Evolutionary conservation across 108 stramenopile species (phyloP).

Genomic region (Aurantiochytrium sp.): DNA sequence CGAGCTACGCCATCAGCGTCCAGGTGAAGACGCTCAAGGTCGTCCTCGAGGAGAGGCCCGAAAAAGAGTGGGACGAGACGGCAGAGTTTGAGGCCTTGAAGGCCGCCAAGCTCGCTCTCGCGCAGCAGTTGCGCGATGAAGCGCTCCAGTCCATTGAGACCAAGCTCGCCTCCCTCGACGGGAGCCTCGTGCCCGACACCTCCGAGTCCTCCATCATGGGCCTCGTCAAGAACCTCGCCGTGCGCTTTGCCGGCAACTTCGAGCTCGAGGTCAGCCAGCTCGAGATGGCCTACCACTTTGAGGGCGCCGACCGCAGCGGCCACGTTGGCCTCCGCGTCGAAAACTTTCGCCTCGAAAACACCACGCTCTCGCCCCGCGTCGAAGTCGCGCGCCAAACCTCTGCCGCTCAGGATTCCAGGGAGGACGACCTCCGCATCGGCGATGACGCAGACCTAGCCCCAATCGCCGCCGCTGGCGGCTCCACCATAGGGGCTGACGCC

Average conservation of each 20-base stretch:
- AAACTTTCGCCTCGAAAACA: not conserved
- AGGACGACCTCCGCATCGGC: not conserved
- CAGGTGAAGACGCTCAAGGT: not conserved
- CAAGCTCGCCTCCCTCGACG: not conserved
- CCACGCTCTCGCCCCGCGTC: not conserved
- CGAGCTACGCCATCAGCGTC: constrained; percentile 23
- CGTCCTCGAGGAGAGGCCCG: not conserved
- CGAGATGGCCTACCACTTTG: constrained; percentile 18
- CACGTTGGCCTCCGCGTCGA: not conserved
- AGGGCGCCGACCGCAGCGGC: not conserved
- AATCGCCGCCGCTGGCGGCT: no score
- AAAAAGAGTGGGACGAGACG: not conserved
- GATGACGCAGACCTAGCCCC: not conserved
- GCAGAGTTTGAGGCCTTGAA: constrained; percentile 7
- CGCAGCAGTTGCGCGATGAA: not conserved
- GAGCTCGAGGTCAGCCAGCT: not conserved
- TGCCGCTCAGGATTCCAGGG: not conserved
- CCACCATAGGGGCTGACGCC: no score
- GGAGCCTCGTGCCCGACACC: not conserved
- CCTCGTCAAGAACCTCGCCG: not conserved
- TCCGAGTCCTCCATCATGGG: not conserved
- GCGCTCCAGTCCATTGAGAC: not conserved
- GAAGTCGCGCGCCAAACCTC: not conserved
- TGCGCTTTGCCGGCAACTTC: constrained; percentile 4
- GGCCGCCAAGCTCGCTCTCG: not conserved